Base-by-base conservation (phyloP, 805 yeast species). In the Schwanniomyces occidentalis region DNA sequence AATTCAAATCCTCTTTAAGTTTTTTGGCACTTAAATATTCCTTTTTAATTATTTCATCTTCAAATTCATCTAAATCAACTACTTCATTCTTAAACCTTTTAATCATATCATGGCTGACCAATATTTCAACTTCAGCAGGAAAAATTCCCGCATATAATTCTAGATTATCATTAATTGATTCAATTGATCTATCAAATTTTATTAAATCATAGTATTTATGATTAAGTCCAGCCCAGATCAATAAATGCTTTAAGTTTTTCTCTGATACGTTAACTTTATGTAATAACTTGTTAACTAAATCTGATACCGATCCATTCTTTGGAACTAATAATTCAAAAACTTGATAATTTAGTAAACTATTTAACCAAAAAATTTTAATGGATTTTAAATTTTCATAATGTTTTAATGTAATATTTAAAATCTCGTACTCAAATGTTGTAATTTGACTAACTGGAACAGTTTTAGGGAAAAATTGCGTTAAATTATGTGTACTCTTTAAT, bases 371-470 rank as follows among this genome's bases (percentile, higher is more conserved):
- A 14, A 91, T 67, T 34, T 71, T 77, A 26, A 90, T 61, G 4
- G 78, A 59, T 39, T 77, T 76, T 80, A 87, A 75, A 42, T 75
- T 79, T 58, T 93, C 99, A 49, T 83, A 75, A 42, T 88, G 95
- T 22, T 67, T 72, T 35, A 91, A 64, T 2, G 90, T 78, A 27
- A 89, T 79, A 29, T 79, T 84, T 50, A 93, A 69, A 1, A 83
- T 61, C 51, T 91, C 96, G 54, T 85, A 91, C 45, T 81, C 82
- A 38, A 91, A 74, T 14, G 52, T 49, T 10, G 62, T 57, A 4
- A 64, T 54, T 27, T 70, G 73, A 6, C 73, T 63, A 15, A 69
- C 72, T 2, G 77, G 67, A 24, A 69, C 66, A 17, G 56, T 53
- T 44, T 64, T 67, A 5, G 67, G 63, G 44, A 75, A 65, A 7